A percentile compares a stretch with the other conserved stretches of the same genome.
Evolutionary conservation across 164 flowering plant species (phyloP).

Genomic region (Paratinospora sagittata): DNA sequence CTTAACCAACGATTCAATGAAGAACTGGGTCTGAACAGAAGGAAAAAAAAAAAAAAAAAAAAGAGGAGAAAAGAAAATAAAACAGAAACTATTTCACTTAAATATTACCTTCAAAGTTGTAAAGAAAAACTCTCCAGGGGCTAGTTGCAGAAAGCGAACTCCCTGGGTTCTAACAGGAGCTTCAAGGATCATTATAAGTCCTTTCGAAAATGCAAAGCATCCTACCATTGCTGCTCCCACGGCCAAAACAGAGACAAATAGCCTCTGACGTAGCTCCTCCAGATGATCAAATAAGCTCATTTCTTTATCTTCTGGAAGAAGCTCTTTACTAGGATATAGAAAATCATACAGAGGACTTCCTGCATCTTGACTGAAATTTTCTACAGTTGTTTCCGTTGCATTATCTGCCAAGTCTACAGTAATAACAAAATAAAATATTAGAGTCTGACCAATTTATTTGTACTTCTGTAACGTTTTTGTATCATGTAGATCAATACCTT

Average conservation of each 20-base stretch:
- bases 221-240: constrained; percentile 87
- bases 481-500: not conserved
- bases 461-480: not conserved
- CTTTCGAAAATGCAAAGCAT: constrained; percentile 87
- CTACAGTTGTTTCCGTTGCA: constrained; percentile 22
- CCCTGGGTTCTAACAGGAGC: constrained; percentile 73
- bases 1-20: not conserved
- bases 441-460: not conserved
- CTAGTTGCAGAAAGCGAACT: constrained; percentile 85
- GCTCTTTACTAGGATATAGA: constrained; percentile 86
- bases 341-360: constrained; percentile 54
- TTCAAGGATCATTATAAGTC: constrained; percentile 75
- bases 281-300: constrained; percentile 92
- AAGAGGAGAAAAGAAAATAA: not conserved
- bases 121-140: constrained; percentile 98
- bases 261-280: constrained; percentile 84
- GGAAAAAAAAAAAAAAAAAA: not conserved
- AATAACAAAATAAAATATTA: constrained; percentile 4
- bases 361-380: constrained; percentile 27
- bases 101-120: constrained; percentile 80
- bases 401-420: constrained; percentile 28
- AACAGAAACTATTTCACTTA: not conserved
- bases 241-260: constrained; percentile 87
- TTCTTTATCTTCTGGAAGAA: constrained; percentile 91
- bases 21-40: not conserved